Evolutionary conservation across 495 filamentous ascomycete species (phyloP).

Genomic region (Filosporella fistucella): DNA sequence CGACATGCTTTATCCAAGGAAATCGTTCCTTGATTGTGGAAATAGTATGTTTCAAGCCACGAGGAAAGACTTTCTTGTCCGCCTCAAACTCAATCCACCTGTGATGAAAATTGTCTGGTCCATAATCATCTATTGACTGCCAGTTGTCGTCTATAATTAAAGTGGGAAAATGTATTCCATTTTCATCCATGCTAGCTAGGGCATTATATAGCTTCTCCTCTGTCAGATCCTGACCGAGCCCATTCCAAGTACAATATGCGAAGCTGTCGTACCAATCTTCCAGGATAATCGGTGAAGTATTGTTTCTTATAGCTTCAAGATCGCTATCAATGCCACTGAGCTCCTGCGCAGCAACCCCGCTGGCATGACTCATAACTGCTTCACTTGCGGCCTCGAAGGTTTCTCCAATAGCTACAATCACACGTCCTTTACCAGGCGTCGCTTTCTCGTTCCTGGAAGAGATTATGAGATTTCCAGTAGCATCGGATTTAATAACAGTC

Average conservation of each 20-base stretch:
- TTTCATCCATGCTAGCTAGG: not conserved
- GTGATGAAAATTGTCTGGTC: slow-evolving; percentile 1
- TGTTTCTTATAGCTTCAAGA: not conserved
- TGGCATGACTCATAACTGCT: slow-evolving; percentile 1
- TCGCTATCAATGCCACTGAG: not conserved
- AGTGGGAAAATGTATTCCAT: not conserved
- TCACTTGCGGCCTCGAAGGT: not conserved
- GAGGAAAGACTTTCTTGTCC: slow-evolving; percentile 1
- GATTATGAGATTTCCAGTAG: not conserved
- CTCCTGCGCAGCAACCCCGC: not conserved
- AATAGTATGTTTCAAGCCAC: slow-evolving; percentile 1
- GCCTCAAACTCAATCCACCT: slow-evolving; percentile 2
- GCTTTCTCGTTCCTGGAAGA: not conserved
- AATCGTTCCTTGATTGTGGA: not conserved
- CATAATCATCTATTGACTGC: slow-evolving; percentile 2
- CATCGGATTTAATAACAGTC: slow-evolving; percentile 1
- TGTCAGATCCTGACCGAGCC: not conserved
- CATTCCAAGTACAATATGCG: slow-evolving; percentile 3
- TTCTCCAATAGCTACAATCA: not conserved
- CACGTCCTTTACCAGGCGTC: not conserved
- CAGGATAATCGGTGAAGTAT: not conserved
- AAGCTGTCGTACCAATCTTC: slow-evolving; percentile 2
- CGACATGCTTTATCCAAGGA: not conserved
- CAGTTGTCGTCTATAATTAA: slow-evolving; percentile 1
- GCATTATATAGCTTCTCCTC: slow-evolving; percentile 1